Evolutionary conservation across 345 rosid genomes (phyloP).

Genomic region (Citrus glauca): DNA sequence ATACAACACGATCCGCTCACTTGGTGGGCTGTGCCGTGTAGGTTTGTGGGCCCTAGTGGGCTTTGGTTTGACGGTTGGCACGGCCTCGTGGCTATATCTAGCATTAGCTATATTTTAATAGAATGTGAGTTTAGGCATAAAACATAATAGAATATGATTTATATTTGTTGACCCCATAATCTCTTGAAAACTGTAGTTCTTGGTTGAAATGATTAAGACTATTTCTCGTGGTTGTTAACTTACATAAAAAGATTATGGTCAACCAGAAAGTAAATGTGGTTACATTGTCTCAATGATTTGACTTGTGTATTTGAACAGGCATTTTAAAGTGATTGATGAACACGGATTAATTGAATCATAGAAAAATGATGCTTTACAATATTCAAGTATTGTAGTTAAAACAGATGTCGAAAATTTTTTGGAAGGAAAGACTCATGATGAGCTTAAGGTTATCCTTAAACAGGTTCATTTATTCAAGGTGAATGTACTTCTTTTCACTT

Average conservation of each 20-base stretch:
- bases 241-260: background rate
- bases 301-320: slow-evolving; percentile 37
- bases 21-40: too few species aligned
- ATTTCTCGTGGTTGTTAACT: background rate
- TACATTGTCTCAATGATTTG: background rate
- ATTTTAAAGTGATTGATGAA: slow-evolving; percentile 73
- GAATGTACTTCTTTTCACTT: slow-evolving; percentile 43
- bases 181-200: background rate
- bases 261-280: background rate
- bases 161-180: background rate
- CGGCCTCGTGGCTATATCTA: too few species aligned
- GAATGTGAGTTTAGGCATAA: background rate
- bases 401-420: slow-evolving; percentile 65
- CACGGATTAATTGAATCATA: slow-evolving; percentile 91
- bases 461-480: slow-evolving; percentile 86
- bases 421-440: slow-evolving; percentile 71
- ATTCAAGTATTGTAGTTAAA: slow-evolving; percentile 61
- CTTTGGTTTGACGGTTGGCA: too few species aligned
- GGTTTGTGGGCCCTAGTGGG: too few species aligned
- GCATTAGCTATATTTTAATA: background rate
- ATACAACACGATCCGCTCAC: too few species aligned
- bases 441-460: slow-evolving; percentile 72
- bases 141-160: background rate
- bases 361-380: slow-evolving; percentile 78
- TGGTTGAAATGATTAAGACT: background rate